Evolutionary conservation across 2,329 filamentous ascomycete species (phyloP), one percentile per base, ranked within the genome.

Genomic region (Thelonectria rubi): DNA sequence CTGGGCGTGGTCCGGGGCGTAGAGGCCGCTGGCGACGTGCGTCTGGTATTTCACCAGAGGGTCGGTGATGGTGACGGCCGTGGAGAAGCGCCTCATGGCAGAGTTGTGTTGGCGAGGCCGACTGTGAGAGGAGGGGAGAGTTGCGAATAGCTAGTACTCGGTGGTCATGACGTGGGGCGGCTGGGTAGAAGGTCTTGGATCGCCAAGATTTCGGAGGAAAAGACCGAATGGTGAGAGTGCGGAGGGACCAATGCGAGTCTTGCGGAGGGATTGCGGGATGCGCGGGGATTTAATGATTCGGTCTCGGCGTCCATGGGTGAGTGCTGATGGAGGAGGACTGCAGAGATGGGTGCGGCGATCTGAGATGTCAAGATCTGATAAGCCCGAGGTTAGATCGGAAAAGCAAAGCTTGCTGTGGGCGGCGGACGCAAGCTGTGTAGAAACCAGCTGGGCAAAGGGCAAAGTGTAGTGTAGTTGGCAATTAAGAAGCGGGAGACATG

Each of bases 31-130:
- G 7, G 88, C 85, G 37, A 94, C 75, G 14, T 93, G 80, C 20
- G 90, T 85, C 60, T 90, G 86, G 75, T 94, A 94, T 65, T 93
- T 88, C 63, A 93, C 86, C 63, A 94, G 79, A 3, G 91, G 91
- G 72, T 94, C 93, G 3, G 87, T 88, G 68, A 89, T 88, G 58
- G 84, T 82, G 32, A 89, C 77, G 32, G 84, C 84, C 12, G 81
- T 82, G 9, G 79, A 79, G 69, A 78, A 75, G 12, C 70, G 73
- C 49, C 74, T 76, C 73, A 78, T 73, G 12, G 48, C 66, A 51
- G 40, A 15, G 18, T 7, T 37, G 17, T n/a, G 48, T 21, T 54
- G 18, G 51, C 52, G 48, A 37, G 30, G 21, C 21, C 4, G 43
- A 30, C 26, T 21, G 12, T 24, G 5, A 21, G 56, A 34, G 14